Conservation (phyloP, 2,329 filamentous ascomycete genomes). For the Sporothrix pallida region DNA sequence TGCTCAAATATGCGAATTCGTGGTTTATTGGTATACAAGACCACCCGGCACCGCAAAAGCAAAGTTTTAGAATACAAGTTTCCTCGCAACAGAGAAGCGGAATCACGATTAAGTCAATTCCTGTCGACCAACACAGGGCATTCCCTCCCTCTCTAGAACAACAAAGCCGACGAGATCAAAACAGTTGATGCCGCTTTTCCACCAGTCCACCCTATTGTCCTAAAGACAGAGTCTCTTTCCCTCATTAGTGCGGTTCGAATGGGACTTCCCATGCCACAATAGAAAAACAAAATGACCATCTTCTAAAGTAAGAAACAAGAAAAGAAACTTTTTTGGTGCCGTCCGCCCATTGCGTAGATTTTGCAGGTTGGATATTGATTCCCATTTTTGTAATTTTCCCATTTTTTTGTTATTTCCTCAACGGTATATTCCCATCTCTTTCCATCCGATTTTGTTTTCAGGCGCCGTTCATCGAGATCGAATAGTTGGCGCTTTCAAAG, state of each 20-base stretch:
- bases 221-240: constrained; percentile 90
- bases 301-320: constrained; percentile 29
- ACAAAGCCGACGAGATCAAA: constrained; percentile 1
- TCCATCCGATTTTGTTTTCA: constrained; percentile 1
- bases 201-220: constrained; percentile 34
- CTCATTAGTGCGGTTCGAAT: constrained; percentile 87
- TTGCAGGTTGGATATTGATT: constrained; percentile 28
- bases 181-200: constrained; percentile 28
- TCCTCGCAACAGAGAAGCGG: constrained; percentile 50
- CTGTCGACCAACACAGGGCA: constrained; percentile 89
- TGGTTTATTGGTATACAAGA: not conserved
- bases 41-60: constrained; percentile 26
- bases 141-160: constrained; percentile 72
- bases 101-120: constrained; percentile 90
- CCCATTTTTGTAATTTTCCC: constrained; percentile 26
- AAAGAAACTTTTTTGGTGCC: constrained; percentile 34
- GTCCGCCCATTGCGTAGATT: constrained; percentile 17
- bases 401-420: constrained; percentile 31
- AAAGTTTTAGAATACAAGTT: constrained; percentile 21
- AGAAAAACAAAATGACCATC: constrained; percentile 26
- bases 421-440: constrained; percentile 3
- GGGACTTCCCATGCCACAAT: constrained; percentile 46
- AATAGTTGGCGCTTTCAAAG: not conserved
- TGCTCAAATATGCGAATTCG: constrained; percentile 3
- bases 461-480: not conserved